Percentiles rank a stretch among this genome's conserved stretches.
Conservation (phyloP, 345 rosid genomes). For the Linum trigynum region DNA sequence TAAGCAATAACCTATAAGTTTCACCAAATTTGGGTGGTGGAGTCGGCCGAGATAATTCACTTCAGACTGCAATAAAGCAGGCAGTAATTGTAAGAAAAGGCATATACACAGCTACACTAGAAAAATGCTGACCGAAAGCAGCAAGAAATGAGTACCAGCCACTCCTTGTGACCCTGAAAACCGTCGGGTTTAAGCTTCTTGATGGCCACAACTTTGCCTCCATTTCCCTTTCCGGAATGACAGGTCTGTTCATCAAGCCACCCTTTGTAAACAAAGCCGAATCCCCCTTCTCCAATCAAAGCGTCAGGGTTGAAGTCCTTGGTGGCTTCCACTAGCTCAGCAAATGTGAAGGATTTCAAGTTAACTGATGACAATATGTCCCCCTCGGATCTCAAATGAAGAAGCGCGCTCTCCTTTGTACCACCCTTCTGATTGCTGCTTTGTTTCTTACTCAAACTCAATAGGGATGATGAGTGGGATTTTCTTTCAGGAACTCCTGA, state of each 20-base stretch:
- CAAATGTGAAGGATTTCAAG: constrained; percentile 44
- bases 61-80: constrained; percentile 45
- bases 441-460: constrained; percentile 9
- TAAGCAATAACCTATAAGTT: constrained; percentile 61
- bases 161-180: constrained; percentile 80
- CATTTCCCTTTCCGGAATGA: constrained; percentile 31
- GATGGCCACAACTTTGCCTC: constrained; percentile 51
- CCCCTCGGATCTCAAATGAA: constrained; percentile 31
- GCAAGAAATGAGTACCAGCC: constrained; percentile 43
- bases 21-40: constrained; percentile 73
- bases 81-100: background rate
- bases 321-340: constrained; percentile 48
- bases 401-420: constrained; percentile 16
- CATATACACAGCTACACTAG: background rate
- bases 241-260: constrained; percentile 47
- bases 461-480: constrained; percentile 19
- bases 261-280: constrained; percentile 75
- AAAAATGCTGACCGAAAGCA: background rate
- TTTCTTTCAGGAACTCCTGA: constrained; percentile 8
- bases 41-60: constrained; percentile 61
- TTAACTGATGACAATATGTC: constrained; percentile 39
- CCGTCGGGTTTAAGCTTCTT: constrained; percentile 67
- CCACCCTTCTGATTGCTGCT: constrained; percentile 14
- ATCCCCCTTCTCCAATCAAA: constrained; percentile 87
- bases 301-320: constrained; percentile 50